Base-by-base conservation (phyloP, 2,329 filamentous ascomycete genomes). In the Alternaria alternata region DNA sequence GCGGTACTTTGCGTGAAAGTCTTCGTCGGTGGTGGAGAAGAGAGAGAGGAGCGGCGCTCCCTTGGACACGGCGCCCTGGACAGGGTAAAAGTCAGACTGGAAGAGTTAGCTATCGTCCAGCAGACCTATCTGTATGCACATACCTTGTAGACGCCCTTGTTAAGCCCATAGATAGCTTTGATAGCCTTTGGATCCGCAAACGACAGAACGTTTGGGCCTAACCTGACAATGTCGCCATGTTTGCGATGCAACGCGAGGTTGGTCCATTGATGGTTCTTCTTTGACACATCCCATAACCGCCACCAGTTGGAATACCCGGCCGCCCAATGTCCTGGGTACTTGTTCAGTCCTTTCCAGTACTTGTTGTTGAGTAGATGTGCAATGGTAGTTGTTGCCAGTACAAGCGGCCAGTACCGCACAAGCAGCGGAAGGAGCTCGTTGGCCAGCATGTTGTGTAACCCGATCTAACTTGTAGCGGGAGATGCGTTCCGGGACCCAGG, bases 131-230 rank as follows among this genome's bases (percentile, higher is more conserved):
- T 22, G 18, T 12, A 26, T 7, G 18, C 32, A 8, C 76, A 48
- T 77, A 91, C 91, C 86, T 95, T 95, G 48, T 86, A 80, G 67
- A 93, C 91, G 0, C 91, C 91, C 77, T 94, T 94, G 75, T 94
- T 94, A 43, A 94, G 78, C 0, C 91, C 91, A 75, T 95, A 96
- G 44, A 95, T 94, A 11, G 82, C 81, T 78, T 91, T 91, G 67
- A 94, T 82, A 0, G 91, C 90, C 59, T 86, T 86, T 0, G 92
- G 91, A 65, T 92, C 86, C 3, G 89, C 86, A 70, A 95, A 93
- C 0, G 90, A 92, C 1, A 95, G 78, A 0, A 82, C 81, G 64
- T 93, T 93, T 1, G 92, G 92, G 0, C 91, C 92, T 4, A 93
- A 79, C 1, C 92, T 85, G 1, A 95, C 90, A 3, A 94, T 83